These are phyloP conservation scores for Yueomyces sp. DNA, from an alignment of 805 yeast genomes.

Conservation along the genomic window DNA sequence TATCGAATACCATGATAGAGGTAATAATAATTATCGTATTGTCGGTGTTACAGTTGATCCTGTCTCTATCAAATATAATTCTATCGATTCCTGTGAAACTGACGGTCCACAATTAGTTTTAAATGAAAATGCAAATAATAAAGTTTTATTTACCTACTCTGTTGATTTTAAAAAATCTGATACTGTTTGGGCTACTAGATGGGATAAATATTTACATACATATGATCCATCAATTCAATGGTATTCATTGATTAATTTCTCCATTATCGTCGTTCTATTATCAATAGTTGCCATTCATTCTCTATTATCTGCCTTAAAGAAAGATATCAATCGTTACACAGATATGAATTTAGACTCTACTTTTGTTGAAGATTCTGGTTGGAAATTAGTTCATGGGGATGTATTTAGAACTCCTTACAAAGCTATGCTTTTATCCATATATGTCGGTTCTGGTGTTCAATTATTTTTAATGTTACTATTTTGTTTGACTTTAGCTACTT, in stretches of 20 bases:
- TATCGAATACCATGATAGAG: slow-evolving; percentile 73
- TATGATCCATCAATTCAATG: slow-evolving; percentile 91
- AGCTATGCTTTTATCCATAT: slow-evolving; percentile 58
- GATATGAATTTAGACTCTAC: slow-evolving; percentile 80
- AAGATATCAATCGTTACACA: slow-evolving; percentile 79
- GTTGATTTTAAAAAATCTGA: slow-evolving; percentile 56
- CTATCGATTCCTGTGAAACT: slow-evolving; percentile 4
- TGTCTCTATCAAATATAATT: slow-evolving; percentile 16
- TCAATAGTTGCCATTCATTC: slow-evolving; percentile 71
- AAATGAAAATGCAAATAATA: slow-evolving; percentile 34
- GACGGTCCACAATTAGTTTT: slow-evolving; percentile 31
- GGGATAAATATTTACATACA: slow-evolving; percentile 93
- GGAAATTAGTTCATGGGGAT: slow-evolving; percentile 95
- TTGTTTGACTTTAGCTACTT: slow-evolving; percentile 68
- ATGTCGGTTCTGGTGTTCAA: slow-evolving; percentile 84
- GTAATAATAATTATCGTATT: slow-evolving; percentile 58
- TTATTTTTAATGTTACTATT: slow-evolving; percentile 60
- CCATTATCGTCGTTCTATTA: slow-evolving; percentile 64
- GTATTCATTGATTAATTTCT: slow-evolving; percentile 83
- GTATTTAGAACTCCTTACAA: slow-evolving; percentile 75
- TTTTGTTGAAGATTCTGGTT: slow-evolving; percentile 85
- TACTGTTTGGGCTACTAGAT: slow-evolving; percentile 93
- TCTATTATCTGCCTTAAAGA: slow-evolving; percentile 63
- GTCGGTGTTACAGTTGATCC: slow-evolving; percentile 84
- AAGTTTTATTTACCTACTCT: slow-evolving; percentile 74